Base-by-base conservation (phyloP, 2,329 filamentous ascomycete genomes). In the Arthrobotrys megalospora region DNA sequence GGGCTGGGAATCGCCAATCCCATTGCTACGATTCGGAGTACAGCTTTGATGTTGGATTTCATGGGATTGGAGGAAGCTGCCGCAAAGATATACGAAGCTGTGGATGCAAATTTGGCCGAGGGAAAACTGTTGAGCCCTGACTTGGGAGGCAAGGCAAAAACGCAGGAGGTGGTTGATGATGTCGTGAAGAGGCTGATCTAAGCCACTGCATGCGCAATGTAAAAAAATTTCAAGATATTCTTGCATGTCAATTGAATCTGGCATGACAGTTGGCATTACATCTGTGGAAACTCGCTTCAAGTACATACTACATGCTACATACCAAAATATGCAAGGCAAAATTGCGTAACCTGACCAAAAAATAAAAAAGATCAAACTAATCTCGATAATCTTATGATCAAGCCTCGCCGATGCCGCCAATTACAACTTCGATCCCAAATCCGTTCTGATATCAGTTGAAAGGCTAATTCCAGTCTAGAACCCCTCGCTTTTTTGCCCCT, bases 1-100 rank as follows among this genome's bases (percentile, higher is more conserved):
- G 96, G 96, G 81, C 88, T 92, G 88, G 90, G 91, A 80, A 95
- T 99, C 83, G 94, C 96, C 81, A 99, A 99, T 86, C 96, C 96
- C 24, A 96, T 99, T 83, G 96, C 96, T 41, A 98, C 96, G 8
- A 89, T 99, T 80, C 88, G 96, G 83, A 96, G 92, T 85, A 92
- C 94, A 14, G 96, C 92, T 38, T 88, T 97, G 80, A 98, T 99
- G 96, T 88, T 99, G 81, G 95, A 98, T 87, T 99, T 98, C 86
- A 87, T 98, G 80, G 90, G 93, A 80, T 91, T 97, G 87, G 91
- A 94, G 85, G 87, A 89, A 80, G 96, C 96, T 19, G 96, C 96
- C 38, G 93, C 92, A 34, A 91, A 88, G 86, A 97, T 99, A 82
- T 97, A 98, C 85, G 88, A 90, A 76, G 96, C 96, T 21, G 94